Percentiles rank a stretch among this genome's conserved stretches.
Evolutionary conservation across 139 green algal genomes (phyloP).

Genomic region (Chlamydomonas applanata): DNA sequence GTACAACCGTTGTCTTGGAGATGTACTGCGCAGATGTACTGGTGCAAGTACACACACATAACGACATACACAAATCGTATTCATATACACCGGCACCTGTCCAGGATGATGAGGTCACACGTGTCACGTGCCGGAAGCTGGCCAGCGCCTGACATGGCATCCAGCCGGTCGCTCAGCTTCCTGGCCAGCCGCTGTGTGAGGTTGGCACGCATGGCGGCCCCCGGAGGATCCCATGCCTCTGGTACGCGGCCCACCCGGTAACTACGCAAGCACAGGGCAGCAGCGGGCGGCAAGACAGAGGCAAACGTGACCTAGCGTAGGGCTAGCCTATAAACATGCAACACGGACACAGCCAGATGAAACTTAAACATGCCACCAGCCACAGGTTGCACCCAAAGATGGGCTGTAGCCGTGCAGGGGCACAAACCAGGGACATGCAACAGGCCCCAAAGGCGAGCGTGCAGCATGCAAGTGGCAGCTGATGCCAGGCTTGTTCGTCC

Average conservation of each 20-base stretch:
- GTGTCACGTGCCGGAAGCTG: conserved; percentile 55
- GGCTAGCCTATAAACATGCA: no score
- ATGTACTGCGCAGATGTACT: no score
- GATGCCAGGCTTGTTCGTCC: no score
- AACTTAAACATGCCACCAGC: no score
- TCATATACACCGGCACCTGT: conserved; percentile 40
- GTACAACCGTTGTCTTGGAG: no score
- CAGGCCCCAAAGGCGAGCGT: no score
- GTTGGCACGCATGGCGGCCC: conserved; percentile 34
- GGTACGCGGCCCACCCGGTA: conserved; percentile 46
- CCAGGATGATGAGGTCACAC: conserved; percentile 92
- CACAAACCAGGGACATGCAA: no score
- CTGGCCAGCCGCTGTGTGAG: conserved; percentile 66
- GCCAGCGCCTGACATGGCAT: conserved; percentile 43
- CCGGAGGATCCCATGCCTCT: conserved; percentile 56
- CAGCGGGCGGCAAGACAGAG: neutral
- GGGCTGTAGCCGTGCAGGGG: no score
- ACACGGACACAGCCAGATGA: no score
- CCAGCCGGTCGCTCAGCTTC: conserved; percentile 56
- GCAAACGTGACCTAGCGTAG: no score
- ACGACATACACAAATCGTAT: neutral
- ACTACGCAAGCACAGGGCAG: conserved; percentile 11
- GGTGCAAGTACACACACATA: conserved; percentile 4
- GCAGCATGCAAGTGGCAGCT: no score
- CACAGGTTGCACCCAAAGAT: no score